A percentile compares a stretch with the other conserved stretches of the same genome.
Conservation (phyloP, 208 protist genomes). For the Tritrichomonas foetus region DNA sequence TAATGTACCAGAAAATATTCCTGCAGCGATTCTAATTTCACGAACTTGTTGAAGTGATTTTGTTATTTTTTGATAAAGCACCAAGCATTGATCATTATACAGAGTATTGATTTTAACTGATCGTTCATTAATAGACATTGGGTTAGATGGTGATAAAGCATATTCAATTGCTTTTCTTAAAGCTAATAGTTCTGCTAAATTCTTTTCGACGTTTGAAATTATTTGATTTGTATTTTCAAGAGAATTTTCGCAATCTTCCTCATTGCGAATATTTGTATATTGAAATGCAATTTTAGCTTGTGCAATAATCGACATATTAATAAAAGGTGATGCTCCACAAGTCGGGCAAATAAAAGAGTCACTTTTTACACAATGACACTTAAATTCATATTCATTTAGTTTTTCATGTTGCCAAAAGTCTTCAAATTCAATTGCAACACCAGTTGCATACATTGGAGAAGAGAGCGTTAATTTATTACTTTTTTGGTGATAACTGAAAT, state of each 20-base stretch:
- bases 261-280: conserved; percentile 21
- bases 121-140: neutral
- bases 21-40: neutral
- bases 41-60: neutral
- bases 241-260: neutral
- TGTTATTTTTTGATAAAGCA: neutral
- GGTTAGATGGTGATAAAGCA: neutral
- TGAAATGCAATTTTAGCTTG: conserved; percentile 45
- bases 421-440: neutral
- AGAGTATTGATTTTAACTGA: neutral
- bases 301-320: conserved; percentile 64
- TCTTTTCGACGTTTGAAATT: neutral
- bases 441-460: neutral
- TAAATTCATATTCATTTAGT: too few species aligned
- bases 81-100: neutral
- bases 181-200: neutral
- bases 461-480: neutral
- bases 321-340: conserved; percentile 72
- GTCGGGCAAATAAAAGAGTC: conserved; percentile 77
- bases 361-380: too few species aligned
- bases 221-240: neutral
- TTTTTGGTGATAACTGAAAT: neutral
- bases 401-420: neutral
- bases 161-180: neutral
- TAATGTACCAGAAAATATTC: neutral